Conservation (phyloP, 2,329 filamentous ascomycete species). For the Fusarium tanahbumbuense region DNA sequence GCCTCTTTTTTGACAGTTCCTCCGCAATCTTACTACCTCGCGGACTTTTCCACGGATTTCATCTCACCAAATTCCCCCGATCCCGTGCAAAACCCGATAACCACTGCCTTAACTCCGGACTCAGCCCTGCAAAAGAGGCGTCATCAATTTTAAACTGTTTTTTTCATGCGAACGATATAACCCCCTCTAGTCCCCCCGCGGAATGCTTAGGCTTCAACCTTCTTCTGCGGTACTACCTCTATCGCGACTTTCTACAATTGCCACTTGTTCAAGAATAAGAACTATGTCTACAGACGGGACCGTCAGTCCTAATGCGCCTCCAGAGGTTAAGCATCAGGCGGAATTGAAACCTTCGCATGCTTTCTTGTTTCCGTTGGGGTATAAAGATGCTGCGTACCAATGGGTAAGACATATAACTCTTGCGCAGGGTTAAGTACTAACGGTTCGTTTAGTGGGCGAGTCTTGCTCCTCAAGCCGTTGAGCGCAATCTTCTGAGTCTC, state of each 20-base stretch:
- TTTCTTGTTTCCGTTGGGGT: conserved; percentile 82
- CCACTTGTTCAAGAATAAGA: conserved; percentile 44
- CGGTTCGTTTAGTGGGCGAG: conserved; percentile 76
- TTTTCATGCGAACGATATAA: conserved; percentile 28
- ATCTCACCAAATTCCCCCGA: conserved; percentile 19
- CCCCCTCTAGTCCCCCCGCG: conserved; percentile 45
- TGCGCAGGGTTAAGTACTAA: not conserved
- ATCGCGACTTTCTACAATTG: conserved; percentile 53
- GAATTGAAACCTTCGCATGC: conserved; percentile 47
- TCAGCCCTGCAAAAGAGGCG: conserved; percentile 32
- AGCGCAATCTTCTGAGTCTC: conserved; percentile 87
- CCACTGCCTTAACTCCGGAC: conserved; percentile 43
- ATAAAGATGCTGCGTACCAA: conserved; percentile 91
- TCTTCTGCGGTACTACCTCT: conserved; percentile 55
- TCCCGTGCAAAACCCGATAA: conserved; percentile 40
- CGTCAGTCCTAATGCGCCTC: conserved; percentile 41
- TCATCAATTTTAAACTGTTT: conserved; percentile 41
- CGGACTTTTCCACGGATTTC: conserved; percentile 35
- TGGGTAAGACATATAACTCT: conserved; percentile 71
- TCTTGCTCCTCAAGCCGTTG: conserved; percentile 83
- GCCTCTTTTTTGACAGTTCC: not conserved
- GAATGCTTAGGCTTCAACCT: conserved; percentile 60
- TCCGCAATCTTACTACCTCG: conserved; percentile 20
- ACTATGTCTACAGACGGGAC: conserved; percentile 51
- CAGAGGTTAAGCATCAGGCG: conserved; percentile 45